phyloP scores from a whole-genome alignment of 2,329 filamentous ascomycete genomes.

The Clonostachys rosea region DNA sequence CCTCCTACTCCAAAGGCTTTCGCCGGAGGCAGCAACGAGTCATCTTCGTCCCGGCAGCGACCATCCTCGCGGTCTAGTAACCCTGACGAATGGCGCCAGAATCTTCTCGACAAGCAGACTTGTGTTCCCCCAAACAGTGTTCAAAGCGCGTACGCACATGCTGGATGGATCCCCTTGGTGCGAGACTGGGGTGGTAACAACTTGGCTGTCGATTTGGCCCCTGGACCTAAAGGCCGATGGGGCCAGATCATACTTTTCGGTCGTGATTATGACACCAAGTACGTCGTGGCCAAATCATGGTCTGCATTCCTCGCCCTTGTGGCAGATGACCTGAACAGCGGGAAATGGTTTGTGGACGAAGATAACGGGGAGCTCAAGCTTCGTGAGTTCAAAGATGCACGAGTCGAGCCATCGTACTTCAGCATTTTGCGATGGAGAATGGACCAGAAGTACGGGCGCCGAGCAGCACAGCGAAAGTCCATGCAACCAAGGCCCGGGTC shows the following conservation, averaged over 20 bases:
- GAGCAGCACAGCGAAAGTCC: conserved; percentile 49
- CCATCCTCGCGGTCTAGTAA: conserved; percentile 45
- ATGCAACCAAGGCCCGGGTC: conserved; percentile 24
- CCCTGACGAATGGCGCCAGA: conserved; percentile 71
- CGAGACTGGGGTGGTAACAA: conserved; percentile 99
- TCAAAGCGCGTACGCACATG: conserved; percentile 89
- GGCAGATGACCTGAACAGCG: conserved; percentile 85
- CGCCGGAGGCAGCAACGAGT: conserved; percentile 59
- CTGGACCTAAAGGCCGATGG: conserved; percentile 86
- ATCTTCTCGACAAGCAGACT: conserved; percentile 78
- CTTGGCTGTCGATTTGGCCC: conserved; percentile 86
- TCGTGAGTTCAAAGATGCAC: conserved; percentile 82
- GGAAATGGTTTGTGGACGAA: conserved; percentile 90
- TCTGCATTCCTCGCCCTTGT: conserved; percentile 78
- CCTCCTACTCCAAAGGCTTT: conserved; percentile 64
- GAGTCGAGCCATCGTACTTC: conserved; percentile 88
- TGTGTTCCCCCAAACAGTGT: conserved; percentile 83
- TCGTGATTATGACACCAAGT: conserved; percentile 97
- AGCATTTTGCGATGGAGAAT: conserved; percentile 93
- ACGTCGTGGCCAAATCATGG: conserved; percentile 93
- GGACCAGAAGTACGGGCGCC: conserved; percentile 89
- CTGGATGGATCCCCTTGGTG: conserved; percentile 91
- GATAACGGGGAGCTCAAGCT: conserved; percentile 89
- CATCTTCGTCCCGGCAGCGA: conserved; percentile 63
- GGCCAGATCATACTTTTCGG: conserved; percentile 96